phyloP scores from a whole-genome alignment of 2,329 filamentous ascomycete species.

The Zymoseptoria passerinii region DNA sequence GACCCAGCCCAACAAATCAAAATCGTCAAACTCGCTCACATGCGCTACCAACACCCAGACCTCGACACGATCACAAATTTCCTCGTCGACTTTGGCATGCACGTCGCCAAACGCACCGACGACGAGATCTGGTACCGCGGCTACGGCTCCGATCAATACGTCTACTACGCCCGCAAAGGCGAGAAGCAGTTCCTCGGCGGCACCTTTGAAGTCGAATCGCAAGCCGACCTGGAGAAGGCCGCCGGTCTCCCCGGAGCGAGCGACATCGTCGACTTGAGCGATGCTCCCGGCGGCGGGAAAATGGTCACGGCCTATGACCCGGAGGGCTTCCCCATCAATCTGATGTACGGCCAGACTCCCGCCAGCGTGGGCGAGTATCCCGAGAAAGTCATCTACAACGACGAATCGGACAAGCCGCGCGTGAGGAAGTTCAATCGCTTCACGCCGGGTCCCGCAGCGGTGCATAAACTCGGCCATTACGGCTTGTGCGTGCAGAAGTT shows the following conservation, averaged over 20 bases:
- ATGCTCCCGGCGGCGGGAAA: constrained; percentile 35
- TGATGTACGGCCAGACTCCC: constrained; percentile 33
- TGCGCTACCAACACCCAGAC: constrained; percentile 48
- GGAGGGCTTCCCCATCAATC: constrained; percentile 34
- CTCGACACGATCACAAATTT: constrained; percentile 42
- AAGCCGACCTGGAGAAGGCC: constrained; percentile 37
- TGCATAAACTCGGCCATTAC: constrained; percentile 19
- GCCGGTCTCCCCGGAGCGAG: constrained; percentile 22
- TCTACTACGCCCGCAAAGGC: constrained; percentile 37
- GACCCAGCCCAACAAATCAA: constrained; percentile 39
- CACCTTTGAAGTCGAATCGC: constrained; percentile 36
- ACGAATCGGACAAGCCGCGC: constrained; percentile 32
- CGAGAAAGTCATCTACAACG: constrained; percentile 31
- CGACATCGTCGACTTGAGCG: constrained; percentile 25
- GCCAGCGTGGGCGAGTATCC: constrained; percentile 19
- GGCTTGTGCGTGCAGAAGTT: constrained; percentile 8
- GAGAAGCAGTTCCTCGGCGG: constrained; percentile 37
- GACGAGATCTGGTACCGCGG: constrained; percentile 35
- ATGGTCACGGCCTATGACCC: constrained; percentile 34
- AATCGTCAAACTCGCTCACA: constrained; percentile 42
- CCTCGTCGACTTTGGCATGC: constrained; percentile 38
- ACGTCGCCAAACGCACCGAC: constrained; percentile 31
- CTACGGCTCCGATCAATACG: constrained; percentile 38
- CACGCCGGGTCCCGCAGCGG: constrained; percentile 41
- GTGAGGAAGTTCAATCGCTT: constrained; percentile 35